Evolutionary conservation across 768 basidiomycete species (phyloP), one percentile per base, ranked within the genome.

Genomic region (Boletus edulis): DNA sequence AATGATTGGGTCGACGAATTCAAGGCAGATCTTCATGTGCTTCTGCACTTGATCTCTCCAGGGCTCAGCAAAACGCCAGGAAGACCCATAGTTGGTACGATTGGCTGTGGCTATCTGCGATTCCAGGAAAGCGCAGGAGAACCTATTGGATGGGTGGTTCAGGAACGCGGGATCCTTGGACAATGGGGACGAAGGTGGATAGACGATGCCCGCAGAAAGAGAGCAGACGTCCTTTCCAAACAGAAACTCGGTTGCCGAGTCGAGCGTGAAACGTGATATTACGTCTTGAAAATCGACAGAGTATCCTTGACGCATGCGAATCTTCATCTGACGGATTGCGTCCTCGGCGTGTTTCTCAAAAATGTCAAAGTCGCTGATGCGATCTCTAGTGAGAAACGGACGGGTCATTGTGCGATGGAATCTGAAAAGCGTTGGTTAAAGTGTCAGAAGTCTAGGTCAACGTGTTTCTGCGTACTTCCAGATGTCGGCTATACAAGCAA

Each of bases 211-310:
- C 12, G 74, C 74, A 0, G 70, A 65, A 31, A 77, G 67, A 1
- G 70, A 70, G 35, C 70, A 29, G 12, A 76, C 76, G 18, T 71
- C 62, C 14, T 64, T 63, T 29, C 81, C 80, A 55, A 83, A 81
- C 11, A 84, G 73, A 60, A 85, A 84, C 20, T 80, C 79, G 0
- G 81, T 78, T 0, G 81, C 81, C 0, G 81, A 81, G 61, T 86
- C 84, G 31, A 86, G 66, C 1, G 82, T 82, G 64, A 82, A 82
- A 3, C 77, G 72, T 2, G 69, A 70, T 1, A 67, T 66, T 49
- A 77, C 58, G 46, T 78, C 78, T 60, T 80, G 75, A 54, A 78
- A 71, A 58, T 80, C 76, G 34, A 81, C 62, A 5, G 75, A 67
- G 34, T 73, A 67, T 2, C 77, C 75, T 22, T 72, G 61, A 7